A percentile compares a stretch with the other conserved stretches of the same genome.
Evolutionary conservation across 1,284 basidiomycete genomes (phyloP).

Genomic region (Heterobasidion parviporum): DNA sequence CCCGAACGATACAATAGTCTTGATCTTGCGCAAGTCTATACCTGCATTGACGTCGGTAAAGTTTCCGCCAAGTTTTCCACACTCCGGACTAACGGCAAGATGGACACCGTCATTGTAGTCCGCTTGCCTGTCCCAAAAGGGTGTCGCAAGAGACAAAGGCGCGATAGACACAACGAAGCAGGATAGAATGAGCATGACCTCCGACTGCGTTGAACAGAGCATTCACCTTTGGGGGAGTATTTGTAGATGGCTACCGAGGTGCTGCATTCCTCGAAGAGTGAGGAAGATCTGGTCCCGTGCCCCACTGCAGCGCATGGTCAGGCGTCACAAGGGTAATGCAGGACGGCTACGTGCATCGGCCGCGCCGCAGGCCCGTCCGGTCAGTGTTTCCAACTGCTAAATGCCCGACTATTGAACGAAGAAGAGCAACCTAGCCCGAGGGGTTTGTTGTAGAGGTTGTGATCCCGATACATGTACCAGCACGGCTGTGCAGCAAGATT

Average conservation of each 20-base stretch:
- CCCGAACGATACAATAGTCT: conserved; percentile 33
- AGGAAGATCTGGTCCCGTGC: too few relatives aligned
- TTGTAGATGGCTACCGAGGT: background rate
- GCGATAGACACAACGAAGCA: background rate
- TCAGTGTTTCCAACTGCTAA: too few relatives aligned
- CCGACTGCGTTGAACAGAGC: background rate
- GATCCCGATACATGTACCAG: too few relatives aligned
- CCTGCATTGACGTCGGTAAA: conserved; percentile 30
- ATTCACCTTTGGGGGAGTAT: background rate
- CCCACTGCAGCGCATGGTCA: too few relatives aligned
- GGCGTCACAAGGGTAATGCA: too few relatives aligned
- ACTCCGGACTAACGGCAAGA: conserved; percentile 27
- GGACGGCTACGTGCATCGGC: too few relatives aligned
- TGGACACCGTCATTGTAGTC: conserved; percentile 20
- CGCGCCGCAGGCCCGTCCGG: too few relatives aligned
- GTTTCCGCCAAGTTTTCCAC: conserved; percentile 23
- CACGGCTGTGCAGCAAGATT: too few relatives aligned
- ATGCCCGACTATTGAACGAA: too few relatives aligned
- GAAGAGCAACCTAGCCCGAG: too few relatives aligned
- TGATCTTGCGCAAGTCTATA: conserved; percentile 18
- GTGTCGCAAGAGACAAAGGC: background rate
- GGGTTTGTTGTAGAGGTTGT: too few relatives aligned
- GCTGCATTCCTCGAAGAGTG: too few relatives aligned
- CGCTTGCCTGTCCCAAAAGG: background rate
- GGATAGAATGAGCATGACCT: background rate